Conservation (phyloP, 2,329 filamentous ascomycete genomes). For the Exophiala dermatitidis region DNA sequence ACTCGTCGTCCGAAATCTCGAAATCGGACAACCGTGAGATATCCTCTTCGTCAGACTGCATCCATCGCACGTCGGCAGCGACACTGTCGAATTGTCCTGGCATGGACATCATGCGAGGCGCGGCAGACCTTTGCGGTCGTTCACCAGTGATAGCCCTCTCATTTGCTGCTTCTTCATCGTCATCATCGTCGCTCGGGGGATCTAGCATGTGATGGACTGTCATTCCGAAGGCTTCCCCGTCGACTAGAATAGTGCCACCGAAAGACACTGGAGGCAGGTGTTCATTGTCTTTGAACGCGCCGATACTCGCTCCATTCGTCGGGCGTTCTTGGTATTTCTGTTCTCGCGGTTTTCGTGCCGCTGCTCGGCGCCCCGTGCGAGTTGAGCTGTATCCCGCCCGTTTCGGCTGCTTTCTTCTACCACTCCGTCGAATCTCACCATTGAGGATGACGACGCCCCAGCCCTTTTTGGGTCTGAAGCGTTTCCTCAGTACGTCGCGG, state of each 20-base stretch:
- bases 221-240: constrained; percentile 82
- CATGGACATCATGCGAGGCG: constrained; percentile 27
- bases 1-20: constrained; percentile 47
- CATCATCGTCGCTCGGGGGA: constrained; percentile 49
- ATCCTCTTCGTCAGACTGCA: constrained; percentile 33
- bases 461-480: constrained; percentile 49
- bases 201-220: constrained; percentile 96
- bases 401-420: constrained; percentile 30
- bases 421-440: constrained; percentile 51
- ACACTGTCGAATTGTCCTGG: constrained; percentile 25
- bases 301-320: constrained; percentile 82
- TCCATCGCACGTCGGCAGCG: constrained; percentile 32
- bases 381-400: constrained; percentile 21
- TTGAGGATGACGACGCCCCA: constrained; percentile 56
- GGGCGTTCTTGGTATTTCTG: constrained; percentile 72
- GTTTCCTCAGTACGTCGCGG: constrained; percentile 50
- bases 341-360: constrained; percentile 42
- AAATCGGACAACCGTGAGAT: constrained; percentile 38
- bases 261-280: constrained; percentile 88
- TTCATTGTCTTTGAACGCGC: constrained; percentile 75
- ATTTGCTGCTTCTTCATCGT: constrained; percentile 30
- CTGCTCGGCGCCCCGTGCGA: constrained; percentile 5
- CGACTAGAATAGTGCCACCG: constrained; percentile 77
- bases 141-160: constrained; percentile 35
- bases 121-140: constrained; percentile 40